A percentile compares a stretch with the other conserved stretches of the same genome.
phyloP scores from a whole-genome alignment of 164 flowering plant species.

The Piper betle region DNA sequence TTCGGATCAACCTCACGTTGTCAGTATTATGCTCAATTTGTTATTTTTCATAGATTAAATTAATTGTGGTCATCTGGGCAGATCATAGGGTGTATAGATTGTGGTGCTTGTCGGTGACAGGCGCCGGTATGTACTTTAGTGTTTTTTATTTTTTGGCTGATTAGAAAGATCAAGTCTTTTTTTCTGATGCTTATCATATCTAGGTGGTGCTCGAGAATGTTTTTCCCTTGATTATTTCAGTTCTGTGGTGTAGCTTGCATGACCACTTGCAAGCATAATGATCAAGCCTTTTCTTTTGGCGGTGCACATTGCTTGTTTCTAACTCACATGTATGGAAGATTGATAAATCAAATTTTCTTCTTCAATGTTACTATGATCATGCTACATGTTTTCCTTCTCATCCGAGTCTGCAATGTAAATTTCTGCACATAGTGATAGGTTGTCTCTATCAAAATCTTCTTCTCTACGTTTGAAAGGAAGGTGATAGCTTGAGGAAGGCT shows the following conservation, averaged over 20 bases:
- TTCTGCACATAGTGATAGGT: no score
- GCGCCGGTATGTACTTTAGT: constrained; percentile 31
- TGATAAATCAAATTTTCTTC: no score
- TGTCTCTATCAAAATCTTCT: no score
- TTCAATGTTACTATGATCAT: no score
- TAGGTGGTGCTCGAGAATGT: constrained; percentile 20
- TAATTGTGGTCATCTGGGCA: constrained; percentile 12
- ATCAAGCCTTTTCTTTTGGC: constrained; percentile 10
- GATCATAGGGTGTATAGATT: constrained; percentile 48
- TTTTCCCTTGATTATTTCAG: background rate
- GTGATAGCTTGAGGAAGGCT: no score
- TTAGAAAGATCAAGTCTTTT: no score
- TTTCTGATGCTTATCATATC: no score
- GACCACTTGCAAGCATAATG: background rate
- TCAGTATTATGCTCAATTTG: background rate
- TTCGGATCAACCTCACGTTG: background rate
- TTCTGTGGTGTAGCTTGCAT: no score
- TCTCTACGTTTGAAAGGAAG: no score
- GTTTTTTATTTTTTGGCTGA: background rate
- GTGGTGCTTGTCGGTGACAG: constrained; percentile 59
- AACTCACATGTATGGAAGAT: constrained; percentile 33
- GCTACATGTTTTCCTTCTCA: no score
- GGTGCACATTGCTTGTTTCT: constrained; percentile 57
- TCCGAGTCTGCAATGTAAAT: no score
- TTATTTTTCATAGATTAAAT: background rate